phyloP scores from a whole-genome alignment of 495 filamentous ascomycete genomes.

The Aeminium ludgeri region DNA sequence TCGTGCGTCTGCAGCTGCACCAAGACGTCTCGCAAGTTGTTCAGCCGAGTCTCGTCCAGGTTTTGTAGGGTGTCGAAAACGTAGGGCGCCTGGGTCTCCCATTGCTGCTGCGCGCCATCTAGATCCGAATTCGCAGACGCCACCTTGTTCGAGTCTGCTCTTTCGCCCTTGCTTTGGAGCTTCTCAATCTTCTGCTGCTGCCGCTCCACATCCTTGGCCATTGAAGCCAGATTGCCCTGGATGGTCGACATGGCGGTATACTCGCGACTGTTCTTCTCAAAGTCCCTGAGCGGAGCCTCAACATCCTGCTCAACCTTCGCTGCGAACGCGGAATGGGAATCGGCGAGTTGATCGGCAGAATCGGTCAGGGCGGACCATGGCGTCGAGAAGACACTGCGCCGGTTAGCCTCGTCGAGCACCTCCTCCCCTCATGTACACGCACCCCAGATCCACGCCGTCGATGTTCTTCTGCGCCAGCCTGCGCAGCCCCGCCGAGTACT shows the following conservation, averaged over 20 bases:
- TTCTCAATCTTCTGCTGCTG: conserved; percentile 82
- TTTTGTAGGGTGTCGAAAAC: conserved; percentile 91
- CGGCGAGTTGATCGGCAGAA: conserved; percentile 61
- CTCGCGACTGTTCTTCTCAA: conserved; percentile 53
- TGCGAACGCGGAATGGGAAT: conserved; percentile 69
- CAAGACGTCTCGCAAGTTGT: conserved; percentile 80
- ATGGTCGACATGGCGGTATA: conserved; percentile 73
- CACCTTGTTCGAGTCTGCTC: conserved; percentile 63
- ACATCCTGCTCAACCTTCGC: conserved; percentile 81
- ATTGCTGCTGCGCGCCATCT: conserved; percentile 63
- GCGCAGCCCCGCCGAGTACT: conserved; percentile 67
- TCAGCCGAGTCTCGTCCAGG: conserved; percentile 73
- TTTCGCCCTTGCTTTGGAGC: conserved; percentile 59
- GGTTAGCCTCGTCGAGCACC: conserved; percentile 35
- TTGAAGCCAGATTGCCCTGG: conserved; percentile 56
- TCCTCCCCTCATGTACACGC: background rate
- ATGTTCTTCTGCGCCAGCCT: conserved; percentile 52
- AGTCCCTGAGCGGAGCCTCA: conserved; percentile 66
- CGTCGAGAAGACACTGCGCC: conserved; percentile 68
- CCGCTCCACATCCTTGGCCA: conserved; percentile 71
- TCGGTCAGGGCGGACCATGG: conserved; percentile 86
- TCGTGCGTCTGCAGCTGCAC: conserved; percentile 91
- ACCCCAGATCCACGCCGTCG: conserved; percentile 15
- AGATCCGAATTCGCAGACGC: conserved; percentile 57
- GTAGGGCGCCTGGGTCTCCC: conserved; percentile 91